Evolutionary conservation across 176 grass and related monocot genomes (phyloP), one percentile per base, ranked within the genome.

Genomic region (Tillandsia fasciculata): DNA sequence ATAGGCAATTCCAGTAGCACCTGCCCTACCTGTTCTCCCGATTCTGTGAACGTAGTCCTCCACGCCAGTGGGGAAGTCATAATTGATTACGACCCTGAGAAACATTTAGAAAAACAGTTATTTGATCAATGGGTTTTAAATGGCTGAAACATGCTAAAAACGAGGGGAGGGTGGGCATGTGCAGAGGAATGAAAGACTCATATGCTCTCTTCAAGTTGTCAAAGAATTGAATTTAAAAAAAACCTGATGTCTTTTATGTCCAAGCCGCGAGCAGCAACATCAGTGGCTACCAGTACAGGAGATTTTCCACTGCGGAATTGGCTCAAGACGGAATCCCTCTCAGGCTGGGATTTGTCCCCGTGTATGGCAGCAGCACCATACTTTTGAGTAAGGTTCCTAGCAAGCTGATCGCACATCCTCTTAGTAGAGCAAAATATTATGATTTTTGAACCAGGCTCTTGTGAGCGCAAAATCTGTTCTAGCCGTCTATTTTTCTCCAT

Each of bases 381-480:
- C 12, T 87, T 53, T 1, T 79, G 78, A 79, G 77, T 75, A 24
- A 96, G 79, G 52, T 76, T 89, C 23, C 81, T 76, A 48, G 88
- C 82, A 68, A 96, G 83, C 64, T 78, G 72, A 70, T 96, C 92
- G 54, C 92, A 96, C 92, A 96, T 96, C 66, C 84, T 91, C 77
- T 96, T 96, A 50, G 92, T 96, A 59, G 92, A 96, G 71, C 92
- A 96, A 80, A 96, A 96, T 74, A 96, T 96, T 79, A 96, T 92
- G 52, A 86, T 51, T 86, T 78, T 96, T 10, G 86, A 91, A 71
- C 87, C 89, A 79, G 81, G 81, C 63, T 89, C 86, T 72, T 96
- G 88, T 20, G 86, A 86, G 11, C 83, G 65, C 20, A 96, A 64
- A 70, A 96, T 92, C 72, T 89, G 92, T 57, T 92, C 92, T 57